A percentile compares a stretch with the other conserved stretches of the same genome.
phyloP scores from a whole-genome alignment of 2,329 filamentous ascomycete genomes.

The Talaromyces sp. region DNA sequence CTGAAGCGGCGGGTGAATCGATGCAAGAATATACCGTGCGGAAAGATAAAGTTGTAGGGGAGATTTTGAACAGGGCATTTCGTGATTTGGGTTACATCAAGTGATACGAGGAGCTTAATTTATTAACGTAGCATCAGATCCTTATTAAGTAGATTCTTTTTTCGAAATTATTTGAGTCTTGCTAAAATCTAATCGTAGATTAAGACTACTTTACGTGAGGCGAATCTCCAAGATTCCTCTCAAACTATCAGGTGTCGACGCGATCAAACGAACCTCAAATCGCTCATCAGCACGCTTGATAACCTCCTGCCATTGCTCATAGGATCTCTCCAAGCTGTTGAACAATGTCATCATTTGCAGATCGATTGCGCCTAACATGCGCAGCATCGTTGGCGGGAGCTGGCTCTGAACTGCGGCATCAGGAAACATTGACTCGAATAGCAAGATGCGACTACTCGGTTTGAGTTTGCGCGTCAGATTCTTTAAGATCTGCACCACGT shows the following conservation, averaged over 20 bases:
- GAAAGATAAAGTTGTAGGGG: conserved; percentile 42
- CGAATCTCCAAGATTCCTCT: not conserved
- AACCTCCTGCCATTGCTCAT: not conserved
- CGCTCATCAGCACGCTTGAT: not conserved
- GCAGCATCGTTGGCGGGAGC: not conserved
- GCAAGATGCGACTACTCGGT: not conserved
- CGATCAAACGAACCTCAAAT: not conserved
- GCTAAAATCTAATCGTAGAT: not conserved
- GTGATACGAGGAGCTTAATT: not conserved
- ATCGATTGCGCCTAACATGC: not conserved
- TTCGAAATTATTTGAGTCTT: not conserved
- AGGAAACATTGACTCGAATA: not conserved
- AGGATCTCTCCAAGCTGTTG: not conserved
- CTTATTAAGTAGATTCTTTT: not conserved
- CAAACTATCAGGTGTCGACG: not conserved
- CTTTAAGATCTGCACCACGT: not conserved
- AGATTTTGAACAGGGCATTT: conserved; percentile 41
- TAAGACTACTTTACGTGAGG: not conserved
- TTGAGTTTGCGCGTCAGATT: not conserved
- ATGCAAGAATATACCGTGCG: conserved; percentile 42
- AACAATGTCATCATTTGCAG: not conserved
- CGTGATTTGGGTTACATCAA: conserved; percentile 10
- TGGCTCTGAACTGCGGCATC: not conserved
- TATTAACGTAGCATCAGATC: not conserved
- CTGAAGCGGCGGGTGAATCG: conserved; percentile 31